Evolutionary conservation across 73 alveolate genomes (phyloP).

Genomic region (Urostyla sp.): DNA sequence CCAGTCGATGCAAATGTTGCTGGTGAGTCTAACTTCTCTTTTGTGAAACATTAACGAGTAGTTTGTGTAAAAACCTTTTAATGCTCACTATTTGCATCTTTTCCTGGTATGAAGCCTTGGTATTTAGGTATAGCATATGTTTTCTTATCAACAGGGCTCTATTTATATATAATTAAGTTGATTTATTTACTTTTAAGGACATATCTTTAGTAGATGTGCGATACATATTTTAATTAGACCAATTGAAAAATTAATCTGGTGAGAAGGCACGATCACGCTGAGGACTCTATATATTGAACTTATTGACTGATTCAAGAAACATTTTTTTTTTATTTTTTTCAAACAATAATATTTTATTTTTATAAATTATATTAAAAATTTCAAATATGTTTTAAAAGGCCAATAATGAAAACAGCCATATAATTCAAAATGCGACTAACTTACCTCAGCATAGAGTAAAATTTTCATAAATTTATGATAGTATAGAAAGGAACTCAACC

Average conservation of each 20-base stretch:
- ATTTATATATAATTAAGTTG: neutral
- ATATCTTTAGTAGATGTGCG: neutral
- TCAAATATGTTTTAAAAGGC: too few relatives aligned
- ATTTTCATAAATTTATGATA: too few relatives aligned
- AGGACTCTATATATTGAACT: neutral
- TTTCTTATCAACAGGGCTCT: neutral
- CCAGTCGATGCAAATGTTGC: neutral
- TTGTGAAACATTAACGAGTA: neutral
- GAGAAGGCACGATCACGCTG: neutral
- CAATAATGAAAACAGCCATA: too few relatives aligned
- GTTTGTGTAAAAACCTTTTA: neutral
- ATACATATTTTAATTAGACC: constrained; percentile 1
- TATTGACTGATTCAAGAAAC: neutral
- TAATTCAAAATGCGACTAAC: too few relatives aligned
- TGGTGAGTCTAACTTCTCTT: constrained; percentile 5
- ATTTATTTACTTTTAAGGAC: neutral
- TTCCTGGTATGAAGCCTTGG: constrained; percentile 21
- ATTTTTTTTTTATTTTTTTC: too few relatives aligned
- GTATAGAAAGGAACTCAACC: too few relatives aligned
- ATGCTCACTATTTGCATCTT: constrained; percentile 7
- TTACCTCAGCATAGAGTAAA: too few relatives aligned
- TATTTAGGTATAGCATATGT: neutral
- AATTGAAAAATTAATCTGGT: neutral
- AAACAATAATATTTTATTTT: too few relatives aligned
- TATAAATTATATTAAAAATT: too few relatives aligned